These are phyloP conservation scores for Clarireedia hainanense DNA, from an alignment of 2,329 filamentous ascomycete genomes.

Conservation along the genomic window DNA sequence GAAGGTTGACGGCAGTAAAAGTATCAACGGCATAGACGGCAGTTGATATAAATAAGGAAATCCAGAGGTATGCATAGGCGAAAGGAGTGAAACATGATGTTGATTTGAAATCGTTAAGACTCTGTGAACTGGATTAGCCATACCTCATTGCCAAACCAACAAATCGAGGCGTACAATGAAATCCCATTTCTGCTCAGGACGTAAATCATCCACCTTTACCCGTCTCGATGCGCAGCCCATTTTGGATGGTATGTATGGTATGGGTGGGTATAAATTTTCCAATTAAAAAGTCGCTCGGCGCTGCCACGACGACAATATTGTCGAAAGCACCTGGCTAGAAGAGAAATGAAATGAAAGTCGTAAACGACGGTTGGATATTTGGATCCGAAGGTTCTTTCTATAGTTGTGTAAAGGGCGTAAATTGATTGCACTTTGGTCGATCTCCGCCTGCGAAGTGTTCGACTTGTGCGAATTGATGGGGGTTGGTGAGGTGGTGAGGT, in stretches of 20 bases:
- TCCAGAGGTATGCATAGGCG: slow-evolving; percentile 79
- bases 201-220: slow-evolving; percentile 55
- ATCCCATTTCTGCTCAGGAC: slow-evolving; percentile 87
- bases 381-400: slow-evolving; percentile 9
- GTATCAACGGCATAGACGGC: slow-evolving; percentile 85
- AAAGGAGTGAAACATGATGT: slow-evolving; percentile 68
- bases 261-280: not conserved
- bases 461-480: slow-evolving; percentile 29
- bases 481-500: not conserved
- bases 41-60: slow-evolving; percentile 69
- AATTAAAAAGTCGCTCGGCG: slow-evolving; percentile 14
- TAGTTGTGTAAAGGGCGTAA: slow-evolving; percentile 20
- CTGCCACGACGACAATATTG: slow-evolving; percentile 16
- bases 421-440: slow-evolving; percentile 35
- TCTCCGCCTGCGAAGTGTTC: slow-evolving; percentile 43
- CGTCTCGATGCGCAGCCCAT: slow-evolving; percentile 61
- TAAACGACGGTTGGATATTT: slow-evolving; percentile 11
- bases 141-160: not conserved
- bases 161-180: slow-evolving; percentile 60
- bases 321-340: slow-evolving; percentile 16
- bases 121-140: slow-evolving; percentile 31
- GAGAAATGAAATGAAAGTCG: slow-evolving; percentile 5
- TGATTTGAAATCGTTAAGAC: slow-evolving; percentile 72
- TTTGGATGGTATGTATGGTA: slow-evolving; percentile 22
- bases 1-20: slow-evolving; percentile 86